phyloP scores from a whole-genome alignment of 2,329 filamentous ascomycete species.

The Fusarium illudens region DNA sequence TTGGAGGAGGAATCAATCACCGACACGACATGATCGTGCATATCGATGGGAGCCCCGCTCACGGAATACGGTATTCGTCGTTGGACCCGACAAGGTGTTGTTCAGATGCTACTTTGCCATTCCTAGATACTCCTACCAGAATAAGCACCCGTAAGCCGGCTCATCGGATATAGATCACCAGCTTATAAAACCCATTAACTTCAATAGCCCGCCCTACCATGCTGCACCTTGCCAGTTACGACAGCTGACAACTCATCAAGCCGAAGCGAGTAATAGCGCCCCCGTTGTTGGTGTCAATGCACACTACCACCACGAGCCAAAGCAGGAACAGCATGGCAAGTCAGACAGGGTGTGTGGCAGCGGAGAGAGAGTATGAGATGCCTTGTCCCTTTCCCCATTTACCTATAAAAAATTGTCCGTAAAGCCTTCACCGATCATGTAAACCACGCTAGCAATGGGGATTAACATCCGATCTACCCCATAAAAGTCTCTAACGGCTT shows the following conservation, averaged over 20 bases:
- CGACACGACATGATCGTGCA: conserved; percentile 2
- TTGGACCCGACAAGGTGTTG: background rate
- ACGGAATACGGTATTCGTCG: background rate
- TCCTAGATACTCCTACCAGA: background rate
- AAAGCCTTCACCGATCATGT: background rate
- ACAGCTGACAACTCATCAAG: conserved; percentile 6
- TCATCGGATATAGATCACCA: background rate
- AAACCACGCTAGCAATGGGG: background rate
- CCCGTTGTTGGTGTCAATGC: background rate
- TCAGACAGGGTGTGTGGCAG: background rate
- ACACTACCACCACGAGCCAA: background rate
- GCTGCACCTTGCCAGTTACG: background rate
- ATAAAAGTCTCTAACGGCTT: background rate
- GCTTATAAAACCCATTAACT: background rate
- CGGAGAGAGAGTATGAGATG: background rate
- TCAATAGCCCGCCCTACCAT: background rate
- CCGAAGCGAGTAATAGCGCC: background rate
- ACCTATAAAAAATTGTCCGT: background rate
- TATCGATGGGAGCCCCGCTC: background rate
- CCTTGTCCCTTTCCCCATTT: background rate
- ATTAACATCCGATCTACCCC: background rate
- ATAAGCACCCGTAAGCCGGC: background rate
- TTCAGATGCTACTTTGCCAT: background rate
- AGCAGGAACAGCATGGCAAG: background rate
- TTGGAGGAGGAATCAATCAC: background rate